Base-by-base conservation (phyloP, 2,329 filamentous ascomycete species). In the Boeremia exigua region DNA sequence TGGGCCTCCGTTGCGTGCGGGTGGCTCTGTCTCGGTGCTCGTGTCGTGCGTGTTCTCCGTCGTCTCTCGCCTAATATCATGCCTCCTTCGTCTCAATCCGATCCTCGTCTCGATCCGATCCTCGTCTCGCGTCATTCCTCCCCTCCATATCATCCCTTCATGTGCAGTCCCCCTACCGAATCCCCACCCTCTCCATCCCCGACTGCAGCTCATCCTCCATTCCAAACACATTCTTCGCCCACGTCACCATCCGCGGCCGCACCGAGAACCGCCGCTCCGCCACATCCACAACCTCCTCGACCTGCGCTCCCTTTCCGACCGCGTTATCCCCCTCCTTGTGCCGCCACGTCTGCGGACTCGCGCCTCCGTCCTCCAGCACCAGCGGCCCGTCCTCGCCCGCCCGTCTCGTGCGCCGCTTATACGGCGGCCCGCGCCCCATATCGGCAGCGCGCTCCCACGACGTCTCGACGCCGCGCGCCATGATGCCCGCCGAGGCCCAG, bases 401-500 rank as follows among this genome's bases (percentile, higher is more conserved):
- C 11, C 58, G 51, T 29, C 63, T 57, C 11, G 68, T 72, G 6
- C 67, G 48, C 7, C 61, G 52, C 40, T 49, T 43, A 42, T 96
- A 97, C 0, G 86, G 86, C 4, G 92, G 92, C 0, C 92, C 94
- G 40, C 86, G 83, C 0, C 90, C 90, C 64, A 89, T 80, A 58
- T 88, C 84, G 3, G 86, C 89, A 0, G 89, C 87, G 69, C 88
- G 90, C 56, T 85, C 82, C 95, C 95, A 99, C 0, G 87, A 84
- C 2, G 87, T 88, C 75, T 98, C 93, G 73, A 92, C 96, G 1
- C 92, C 92, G 44, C 85, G 82, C 0, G 91, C 91, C 60, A 97
- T 94, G 36, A 92, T 86, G 30, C 86, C 84, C 1, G 92, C 90
- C 1, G 89, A 92, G 66, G 92, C 89, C 90, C 92, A 97, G 0